Evolutionary conservation across 78 protist species (phyloP).

Genomic region (Cavenderia fasciculata): DNA sequence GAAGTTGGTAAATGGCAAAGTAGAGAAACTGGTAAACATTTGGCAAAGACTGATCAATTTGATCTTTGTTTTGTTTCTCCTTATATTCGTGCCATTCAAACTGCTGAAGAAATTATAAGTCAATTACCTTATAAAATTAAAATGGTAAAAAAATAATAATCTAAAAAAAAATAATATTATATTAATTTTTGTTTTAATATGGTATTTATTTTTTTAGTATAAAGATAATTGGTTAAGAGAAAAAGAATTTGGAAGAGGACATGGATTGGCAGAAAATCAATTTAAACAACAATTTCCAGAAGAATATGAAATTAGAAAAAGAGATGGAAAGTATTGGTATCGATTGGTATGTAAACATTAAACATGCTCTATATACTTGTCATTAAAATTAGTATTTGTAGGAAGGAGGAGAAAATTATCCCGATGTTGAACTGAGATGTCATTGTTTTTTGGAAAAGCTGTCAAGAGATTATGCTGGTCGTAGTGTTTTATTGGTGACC

Average conservation of each 20-base stretch:
- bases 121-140: conserved; percentile 43
- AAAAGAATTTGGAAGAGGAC: conserved; percentile 60
- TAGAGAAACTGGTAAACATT: conserved; percentile 18
- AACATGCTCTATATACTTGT: no score
- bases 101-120: conserved; percentile 32
- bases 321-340: conserved; percentile 64
- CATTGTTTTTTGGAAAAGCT: conserved; percentile 54
- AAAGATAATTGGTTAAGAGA: conserved; percentile 22
- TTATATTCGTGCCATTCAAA: conserved; percentile 37
- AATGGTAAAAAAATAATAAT: no score
- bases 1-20: conserved; percentile 51
- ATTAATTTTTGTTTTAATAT: no score
- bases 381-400: no score
- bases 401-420: neutral
- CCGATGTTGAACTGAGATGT: conserved; percentile 40
- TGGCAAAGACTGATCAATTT: conserved; percentile 21
- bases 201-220: no score
- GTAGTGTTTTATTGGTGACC: conserved; percentile 34
- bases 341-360: no score
- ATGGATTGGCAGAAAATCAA: conserved; percentile 22
- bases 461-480: conserved; percentile 57
- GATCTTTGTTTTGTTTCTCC: conserved; percentile 66
- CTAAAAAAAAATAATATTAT: no score
- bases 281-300: conserved; percentile 24
- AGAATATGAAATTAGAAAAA: conserved; percentile 5